A percentile compares a stretch with the other conserved stretches of the same genome.
These are phyloP conservation scores for Ophiorrhiza pumila DNA, from an alignment of 257 asterid species.

Conservation along the genomic window DNA sequence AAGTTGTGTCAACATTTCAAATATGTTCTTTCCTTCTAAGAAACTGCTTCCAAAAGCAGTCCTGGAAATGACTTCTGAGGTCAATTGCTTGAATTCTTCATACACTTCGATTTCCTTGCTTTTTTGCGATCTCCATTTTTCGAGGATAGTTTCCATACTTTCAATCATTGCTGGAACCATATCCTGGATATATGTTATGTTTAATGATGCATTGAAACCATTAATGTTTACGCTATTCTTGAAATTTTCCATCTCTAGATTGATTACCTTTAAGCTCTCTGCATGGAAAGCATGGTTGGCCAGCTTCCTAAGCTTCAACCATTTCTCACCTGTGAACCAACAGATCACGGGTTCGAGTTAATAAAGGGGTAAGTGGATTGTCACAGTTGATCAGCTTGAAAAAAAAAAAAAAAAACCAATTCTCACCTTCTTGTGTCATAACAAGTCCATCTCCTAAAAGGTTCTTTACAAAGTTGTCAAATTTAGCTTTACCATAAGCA, in stretches of 20 bases:
- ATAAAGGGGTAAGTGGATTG: too few relatives aligned
- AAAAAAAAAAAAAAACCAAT: too few relatives aligned
- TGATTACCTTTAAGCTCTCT: constrained; percentile 42
- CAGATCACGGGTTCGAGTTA: too few relatives aligned
- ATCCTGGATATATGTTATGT: constrained; percentile 22
- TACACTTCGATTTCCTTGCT: constrained; percentile 46
- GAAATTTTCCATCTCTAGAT: too few relatives aligned
- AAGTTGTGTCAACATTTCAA: constrained; percentile 36
- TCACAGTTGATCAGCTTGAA: too few relatives aligned
- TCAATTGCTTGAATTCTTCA: constrained; percentile 37
- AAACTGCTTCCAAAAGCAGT: constrained; percentile 68
- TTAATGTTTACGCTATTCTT: neutral
- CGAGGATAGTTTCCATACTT: constrained; percentile 42
- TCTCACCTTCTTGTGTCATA: constrained; percentile 38
- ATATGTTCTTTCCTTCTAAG: constrained; percentile 49
- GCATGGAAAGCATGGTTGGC: constrained; percentile 63
- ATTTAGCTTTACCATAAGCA: constrained; percentile 22
- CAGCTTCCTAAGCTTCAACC: constrained; percentile 48
- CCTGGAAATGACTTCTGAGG: constrained; percentile 56
- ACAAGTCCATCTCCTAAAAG: constrained; percentile 49
- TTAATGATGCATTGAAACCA: neutral
- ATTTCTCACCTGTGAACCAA: constrained; percentile 54
- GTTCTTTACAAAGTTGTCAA: constrained; percentile 20
- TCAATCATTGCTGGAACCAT: constrained; percentile 54
- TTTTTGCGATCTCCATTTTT: constrained; percentile 33